Evolutionary conservation across 768 basidiomycete species (phyloP).

Genomic region (Kwoniella europaea): DNA sequence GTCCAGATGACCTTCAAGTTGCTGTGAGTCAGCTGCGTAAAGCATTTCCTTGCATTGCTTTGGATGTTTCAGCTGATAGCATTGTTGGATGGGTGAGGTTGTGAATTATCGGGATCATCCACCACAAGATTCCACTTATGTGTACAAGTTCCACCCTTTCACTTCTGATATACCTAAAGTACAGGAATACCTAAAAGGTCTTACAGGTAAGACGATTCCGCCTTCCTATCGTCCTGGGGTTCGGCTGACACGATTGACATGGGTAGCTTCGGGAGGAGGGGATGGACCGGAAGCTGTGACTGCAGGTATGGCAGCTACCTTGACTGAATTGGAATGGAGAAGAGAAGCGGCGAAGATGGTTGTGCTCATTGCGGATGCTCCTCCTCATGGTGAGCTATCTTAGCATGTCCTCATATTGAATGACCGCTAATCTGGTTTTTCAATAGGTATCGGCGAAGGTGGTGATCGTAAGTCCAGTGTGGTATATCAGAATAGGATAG

Average conservation of each 20-base stretch:
- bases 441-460: slow-evolving; percentile 76
- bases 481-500: neutral
- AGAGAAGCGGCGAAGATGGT: slow-evolving; percentile 88
- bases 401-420: no score
- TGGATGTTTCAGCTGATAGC: neutral
- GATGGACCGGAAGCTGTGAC: slow-evolving; percentile 98
- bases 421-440: no score
- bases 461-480: slow-evolving; percentile 73
- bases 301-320: slow-evolving; percentile 81
- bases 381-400: slow-evolving; percentile 74
- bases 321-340: slow-evolving; percentile 87
- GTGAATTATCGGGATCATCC: slow-evolving; percentile 96
- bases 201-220: slow-evolving; percentile 57
- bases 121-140: slow-evolving; percentile 93
- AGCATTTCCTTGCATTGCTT: neutral
- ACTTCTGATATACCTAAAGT: slow-evolving; percentile 88
- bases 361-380: slow-evolving; percentile 95
- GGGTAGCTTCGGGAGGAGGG: slow-evolving; percentile 55
- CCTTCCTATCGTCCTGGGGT: no score
- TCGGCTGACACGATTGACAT: slow-evolving; percentile 13
- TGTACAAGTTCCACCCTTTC: slow-evolving; percentile 92
- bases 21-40: slow-evolving; percentile 58
- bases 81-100: slow-evolving; percentile 61
- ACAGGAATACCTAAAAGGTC: slow-evolving; percentile 76
- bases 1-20: slow-evolving; percentile 83